Conservation (phyloP, 768 basidiomycete species). For the Boletus pseudopeckii region DNA sequence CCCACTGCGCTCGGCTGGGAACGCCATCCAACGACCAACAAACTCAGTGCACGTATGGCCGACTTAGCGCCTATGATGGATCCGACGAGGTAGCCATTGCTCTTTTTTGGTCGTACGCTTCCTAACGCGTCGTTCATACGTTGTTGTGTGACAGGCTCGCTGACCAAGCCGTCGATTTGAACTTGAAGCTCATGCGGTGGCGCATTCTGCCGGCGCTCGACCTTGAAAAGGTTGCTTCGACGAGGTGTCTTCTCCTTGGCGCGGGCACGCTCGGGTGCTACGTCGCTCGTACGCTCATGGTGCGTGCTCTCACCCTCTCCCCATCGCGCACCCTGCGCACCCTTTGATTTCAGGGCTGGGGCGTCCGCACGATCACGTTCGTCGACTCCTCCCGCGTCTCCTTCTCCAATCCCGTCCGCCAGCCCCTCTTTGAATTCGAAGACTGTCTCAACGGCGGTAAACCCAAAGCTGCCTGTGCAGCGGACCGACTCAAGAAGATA, state of each 20-base stretch:
- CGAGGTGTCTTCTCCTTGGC: constrained; percentile 83
- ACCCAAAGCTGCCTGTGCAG: constrained; percentile 90
- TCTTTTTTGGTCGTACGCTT: neutral
- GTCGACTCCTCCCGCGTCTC: constrained; percentile 90
- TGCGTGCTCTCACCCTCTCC: neutral
- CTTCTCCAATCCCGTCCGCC: constrained; percentile 96
- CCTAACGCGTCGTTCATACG: neutral
- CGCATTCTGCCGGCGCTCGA: constrained; percentile 87
- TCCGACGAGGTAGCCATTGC: constrained; percentile 57
- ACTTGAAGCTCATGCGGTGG: constrained; percentile 98
- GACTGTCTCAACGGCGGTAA: constrained; percentile 92
- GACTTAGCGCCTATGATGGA: constrained; percentile 98
- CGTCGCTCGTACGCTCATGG: constrained; percentile 90
- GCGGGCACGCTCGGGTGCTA: constrained; percentile 98
- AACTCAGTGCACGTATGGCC: constrained; percentile 81
- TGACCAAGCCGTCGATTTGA: constrained; percentile 96
- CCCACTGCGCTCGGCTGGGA: constrained; percentile 93
- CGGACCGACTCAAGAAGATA: constrained; percentile 78
- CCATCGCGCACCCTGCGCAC: neutral
- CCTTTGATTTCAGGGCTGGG: constrained; percentile 73
- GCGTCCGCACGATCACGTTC: constrained; percentile 88
- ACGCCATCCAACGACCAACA: constrained; percentile 76
- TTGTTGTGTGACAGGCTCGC: constrained; percentile 59
- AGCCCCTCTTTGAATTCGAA: constrained; percentile 93
- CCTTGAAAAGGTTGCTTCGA: constrained; percentile 78